Percentiles rank a stretch among this genome's conserved stretches.
Evolutionary conservation across 352 stramenopile species (phyloP).

Genomic region (Phytophthora meadii): DNA sequence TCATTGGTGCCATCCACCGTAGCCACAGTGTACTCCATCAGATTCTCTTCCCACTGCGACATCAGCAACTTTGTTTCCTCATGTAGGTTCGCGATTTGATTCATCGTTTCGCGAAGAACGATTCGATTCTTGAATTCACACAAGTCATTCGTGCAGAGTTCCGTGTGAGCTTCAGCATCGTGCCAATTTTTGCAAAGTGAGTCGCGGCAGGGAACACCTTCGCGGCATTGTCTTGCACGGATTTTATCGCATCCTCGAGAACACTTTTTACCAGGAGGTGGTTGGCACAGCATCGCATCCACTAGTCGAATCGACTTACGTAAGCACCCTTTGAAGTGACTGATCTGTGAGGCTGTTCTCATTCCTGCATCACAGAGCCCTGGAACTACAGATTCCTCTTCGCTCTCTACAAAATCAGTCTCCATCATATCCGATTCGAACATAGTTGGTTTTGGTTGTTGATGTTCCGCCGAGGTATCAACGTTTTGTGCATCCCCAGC

Average conservation of each 20-base stretch:
- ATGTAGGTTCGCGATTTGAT: slow-evolving; percentile 64
- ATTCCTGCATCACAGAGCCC: slow-evolving; percentile 64
- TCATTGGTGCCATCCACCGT: slow-evolving; percentile 1
- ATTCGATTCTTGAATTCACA: slow-evolving; percentile 73
- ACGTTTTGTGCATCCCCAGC: not conserved
- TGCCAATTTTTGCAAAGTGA: slow-evolving; percentile 70
- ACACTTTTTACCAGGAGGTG: slow-evolving; percentile 54
- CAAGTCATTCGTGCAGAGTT: slow-evolving; percentile 56
- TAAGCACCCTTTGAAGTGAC: slow-evolving; percentile 62
- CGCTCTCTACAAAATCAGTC: slow-evolving; percentile 3
- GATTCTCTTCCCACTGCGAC: slow-evolving; percentile 34
- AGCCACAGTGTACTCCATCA: slow-evolving; percentile 21
- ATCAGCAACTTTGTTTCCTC: slow-evolving; percentile 21
- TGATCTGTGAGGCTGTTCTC: slow-evolving; percentile 51
- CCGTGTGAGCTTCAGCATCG: slow-evolving; percentile 65
- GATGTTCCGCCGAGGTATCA: not conserved
- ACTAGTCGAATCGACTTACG: slow-evolving; percentile 67
- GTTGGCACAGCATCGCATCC: slow-evolving; percentile 63
- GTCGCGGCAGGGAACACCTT: slow-evolving; percentile 51
- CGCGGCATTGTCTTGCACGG: slow-evolving; percentile 54
- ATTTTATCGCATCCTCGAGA: slow-evolving; percentile 53
- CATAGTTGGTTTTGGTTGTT: not conserved
- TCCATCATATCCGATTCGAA: not conserved
- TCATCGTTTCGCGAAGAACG: slow-evolving; percentile 67
- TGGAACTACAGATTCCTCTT: slow-evolving; percentile 33